phyloP scores from a whole-genome alignment of 257 asterid genomes.

The Plantago ovata region DNA sequence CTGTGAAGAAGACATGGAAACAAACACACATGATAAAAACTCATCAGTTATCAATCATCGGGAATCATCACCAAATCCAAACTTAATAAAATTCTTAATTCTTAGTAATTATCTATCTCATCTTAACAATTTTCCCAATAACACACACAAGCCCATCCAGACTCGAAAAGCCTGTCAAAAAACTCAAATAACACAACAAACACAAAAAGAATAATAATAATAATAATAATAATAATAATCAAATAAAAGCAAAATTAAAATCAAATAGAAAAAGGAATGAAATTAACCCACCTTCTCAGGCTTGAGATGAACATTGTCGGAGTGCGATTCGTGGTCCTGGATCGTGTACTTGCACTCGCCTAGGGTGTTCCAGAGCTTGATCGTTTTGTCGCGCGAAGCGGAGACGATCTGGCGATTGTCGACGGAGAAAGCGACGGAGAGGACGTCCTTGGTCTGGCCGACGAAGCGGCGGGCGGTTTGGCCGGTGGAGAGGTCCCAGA shows the following conservation, averaged over 20 bases:
- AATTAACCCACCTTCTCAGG: no score
- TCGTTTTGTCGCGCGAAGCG: conserved; percentile 66
- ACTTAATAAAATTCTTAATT: neutral
- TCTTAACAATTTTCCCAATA: conserved; percentile 12
- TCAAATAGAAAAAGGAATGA: no score
- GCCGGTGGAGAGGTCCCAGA: conserved; percentile 76
- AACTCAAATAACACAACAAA: neutral
- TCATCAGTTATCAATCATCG: conserved; percentile 60
- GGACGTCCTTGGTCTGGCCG: no score
- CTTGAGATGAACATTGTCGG: no score
- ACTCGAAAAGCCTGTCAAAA: neutral
- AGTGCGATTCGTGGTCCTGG: conserved; percentile 51
- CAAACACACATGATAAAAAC: conserved; percentile 33
- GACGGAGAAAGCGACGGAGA: conserved; percentile 74
- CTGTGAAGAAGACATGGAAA: conserved; percentile 71
- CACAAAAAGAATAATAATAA: no score
- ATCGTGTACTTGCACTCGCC: conserved; percentile 64
- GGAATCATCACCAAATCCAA: conserved; percentile 19
- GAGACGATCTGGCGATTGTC: conserved; percentile 82
- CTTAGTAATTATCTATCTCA: no score
- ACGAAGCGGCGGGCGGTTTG: conserved; percentile 50
- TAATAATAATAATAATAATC: no score
- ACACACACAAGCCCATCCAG: conserved; percentile 7
- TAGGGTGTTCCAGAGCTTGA: no score
- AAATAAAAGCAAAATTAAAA: no score